phyloP scores from a whole-genome alignment of 169 alveolate species.

The Eimeria tenella region DNA sequence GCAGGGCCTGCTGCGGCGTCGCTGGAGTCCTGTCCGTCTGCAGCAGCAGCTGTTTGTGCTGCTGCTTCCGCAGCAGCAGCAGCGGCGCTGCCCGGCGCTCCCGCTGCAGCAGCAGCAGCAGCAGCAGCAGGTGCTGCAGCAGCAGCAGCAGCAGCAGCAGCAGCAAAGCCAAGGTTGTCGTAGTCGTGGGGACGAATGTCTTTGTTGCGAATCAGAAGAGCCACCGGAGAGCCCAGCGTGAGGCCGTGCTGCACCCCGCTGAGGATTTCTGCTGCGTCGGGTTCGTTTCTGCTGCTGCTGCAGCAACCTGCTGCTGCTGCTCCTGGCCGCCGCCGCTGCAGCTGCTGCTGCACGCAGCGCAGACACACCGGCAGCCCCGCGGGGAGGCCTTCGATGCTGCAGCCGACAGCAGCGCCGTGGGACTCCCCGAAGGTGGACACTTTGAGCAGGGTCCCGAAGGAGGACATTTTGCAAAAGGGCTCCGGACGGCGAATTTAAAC shows the following conservation, averaged over 20 bases:
- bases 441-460: constrained; percentile 83
- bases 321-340: constrained; percentile 87
- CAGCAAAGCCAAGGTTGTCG: neutral
- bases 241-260: constrained; percentile 85
- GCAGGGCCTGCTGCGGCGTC: neutral
- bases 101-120: neutral
- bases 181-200: constrained; percentile 83
- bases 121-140: constrained; percentile 17
- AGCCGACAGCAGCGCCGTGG: constrained; percentile 88
- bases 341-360: constrained; percentile 81
- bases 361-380: constrained; percentile 78
- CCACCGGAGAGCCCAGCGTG: constrained; percentile 87
- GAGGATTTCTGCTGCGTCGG: constrained; percentile 80
- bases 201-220: constrained; percentile 82
- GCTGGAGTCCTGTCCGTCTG: constrained; percentile 68
- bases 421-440: constrained; percentile 90
- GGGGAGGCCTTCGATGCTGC: constrained; percentile 89
- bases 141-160: constrained; percentile 30
- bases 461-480: constrained; percentile 79
- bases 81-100: neutral
- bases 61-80: constrained; percentile 28
- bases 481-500: neutral
- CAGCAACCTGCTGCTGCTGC: constrained; percentile 71
- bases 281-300: constrained; percentile 79
- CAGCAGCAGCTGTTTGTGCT: neutral